Percentiles rank a stretch among this genome's conserved stretches.
Evolutionary conservation across 352 stramenopile species (phyloP).

Genomic region (Pythium rhizo-oryzae): DNA sequence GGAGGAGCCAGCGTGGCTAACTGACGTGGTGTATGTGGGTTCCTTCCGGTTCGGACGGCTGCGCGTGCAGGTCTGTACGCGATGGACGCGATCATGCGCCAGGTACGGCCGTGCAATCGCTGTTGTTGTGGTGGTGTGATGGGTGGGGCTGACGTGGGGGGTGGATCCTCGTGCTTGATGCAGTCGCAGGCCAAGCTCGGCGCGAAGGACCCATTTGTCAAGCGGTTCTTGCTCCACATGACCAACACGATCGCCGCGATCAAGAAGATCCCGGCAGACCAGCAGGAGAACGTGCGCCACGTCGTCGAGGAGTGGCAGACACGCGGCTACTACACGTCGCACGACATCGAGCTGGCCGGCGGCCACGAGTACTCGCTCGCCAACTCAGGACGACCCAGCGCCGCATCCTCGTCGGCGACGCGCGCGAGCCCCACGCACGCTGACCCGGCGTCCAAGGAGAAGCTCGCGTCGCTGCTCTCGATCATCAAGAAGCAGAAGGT

Average conservation of each 20-base stretch:
- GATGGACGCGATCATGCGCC: conserved; percentile 84
- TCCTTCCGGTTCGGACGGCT: not conserved
- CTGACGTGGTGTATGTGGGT: conserved; percentile 16
- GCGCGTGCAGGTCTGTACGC: conserved; percentile 63
- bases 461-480: conserved; percentile 73
- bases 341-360: conserved; percentile 66
- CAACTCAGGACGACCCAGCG: conserved; percentile 15
- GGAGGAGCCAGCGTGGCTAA: no score
- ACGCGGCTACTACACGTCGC: conserved; percentile 64
- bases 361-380: conserved; percentile 41
- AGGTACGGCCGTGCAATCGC: conserved; percentile 38
- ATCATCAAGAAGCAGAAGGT: conserved; percentile 88
- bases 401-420: not conserved
- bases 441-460: conserved; percentile 29
- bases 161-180: no score
- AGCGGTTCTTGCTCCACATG: conserved; percentile 79
- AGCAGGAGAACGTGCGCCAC: conserved; percentile 61
- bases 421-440: conserved; percentile 24
- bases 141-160: not conserved
- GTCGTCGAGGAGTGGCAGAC: conserved; percentile 84
- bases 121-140: no score
- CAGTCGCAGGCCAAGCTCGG: conserved; percentile 71
- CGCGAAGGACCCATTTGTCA: conserved; percentile 71
- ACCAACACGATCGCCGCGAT: conserved; percentile 71
- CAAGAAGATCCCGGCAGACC: conserved; percentile 65